A percentile compares a stretch with the other conserved stretches of the same genome.
Evolutionary conservation across 75 land plant species (phyloP).

Genomic region (Chamaecyparis obtusa): DNA sequence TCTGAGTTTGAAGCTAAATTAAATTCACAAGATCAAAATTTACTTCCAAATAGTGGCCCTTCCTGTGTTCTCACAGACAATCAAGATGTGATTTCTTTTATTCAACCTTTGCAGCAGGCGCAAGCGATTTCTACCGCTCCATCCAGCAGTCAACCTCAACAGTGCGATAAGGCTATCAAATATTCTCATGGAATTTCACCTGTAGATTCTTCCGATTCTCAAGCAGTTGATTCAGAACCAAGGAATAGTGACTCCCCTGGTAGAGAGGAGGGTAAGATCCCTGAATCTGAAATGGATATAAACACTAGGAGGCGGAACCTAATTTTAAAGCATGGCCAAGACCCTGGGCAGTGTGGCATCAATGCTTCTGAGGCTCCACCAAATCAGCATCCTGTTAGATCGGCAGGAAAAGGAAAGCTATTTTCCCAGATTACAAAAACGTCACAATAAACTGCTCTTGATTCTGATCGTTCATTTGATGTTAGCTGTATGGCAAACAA

Average conservation of each 20-base stretch:
- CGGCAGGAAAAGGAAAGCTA: conserved; percentile 54
- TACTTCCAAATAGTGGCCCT: background rate
- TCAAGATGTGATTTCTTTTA: background rate
- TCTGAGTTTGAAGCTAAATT: conserved; percentile 60
- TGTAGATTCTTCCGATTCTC: conserved; percentile 5
- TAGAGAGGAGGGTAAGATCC: conserved; percentile 91
- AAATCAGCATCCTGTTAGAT: conserved; percentile 43
- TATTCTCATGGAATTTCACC: background rate
- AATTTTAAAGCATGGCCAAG: conserved; percentile 87
- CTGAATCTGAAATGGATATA: conserved; percentile 89
- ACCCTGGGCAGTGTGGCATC: conserved; percentile 24
- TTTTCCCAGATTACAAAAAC: conserved; percentile 43
- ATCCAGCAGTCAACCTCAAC: background rate
- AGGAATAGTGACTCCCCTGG: conserved; percentile 57
- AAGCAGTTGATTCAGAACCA: conserved; percentile 22
- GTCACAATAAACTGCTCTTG: conserved; percentile 41
- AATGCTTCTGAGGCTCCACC: conserved; percentile 3
- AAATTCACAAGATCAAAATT: conserved; percentile 17
- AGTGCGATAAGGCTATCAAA: background rate
- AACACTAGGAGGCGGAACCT: conserved; percentile 82
- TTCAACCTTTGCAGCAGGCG: background rate
- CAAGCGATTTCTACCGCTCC: background rate
- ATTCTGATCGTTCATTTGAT: conserved; percentile 39
- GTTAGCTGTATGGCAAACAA: conserved; percentile 28
- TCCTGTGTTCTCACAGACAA: background rate